A percentile compares a stretch with the other conserved stretches of the same genome.
phyloP scores from a whole-genome alignment of 2,329 filamentous ascomycete genomes.

The Periconia macrospinosa region DNA sequence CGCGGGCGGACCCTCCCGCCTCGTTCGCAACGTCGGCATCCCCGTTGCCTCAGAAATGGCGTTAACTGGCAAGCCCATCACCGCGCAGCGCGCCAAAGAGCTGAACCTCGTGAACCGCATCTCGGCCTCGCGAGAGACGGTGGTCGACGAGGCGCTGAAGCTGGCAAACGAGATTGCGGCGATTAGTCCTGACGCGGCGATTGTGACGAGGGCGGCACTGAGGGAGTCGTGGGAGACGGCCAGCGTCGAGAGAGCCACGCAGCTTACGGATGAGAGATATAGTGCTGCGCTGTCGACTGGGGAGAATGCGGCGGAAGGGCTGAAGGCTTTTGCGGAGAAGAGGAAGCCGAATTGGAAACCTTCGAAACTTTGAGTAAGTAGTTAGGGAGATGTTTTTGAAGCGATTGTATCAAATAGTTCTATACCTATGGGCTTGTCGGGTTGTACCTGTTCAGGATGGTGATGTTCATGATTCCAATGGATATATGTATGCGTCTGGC shows the following conservation, averaged over 20 bases:
- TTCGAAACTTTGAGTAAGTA: conserved; percentile 37
- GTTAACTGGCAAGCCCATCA: conserved; percentile 51
- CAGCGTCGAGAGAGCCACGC: conserved; percentile 43
- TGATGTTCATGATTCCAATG: no score
- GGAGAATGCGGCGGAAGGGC: conserved; percentile 54
- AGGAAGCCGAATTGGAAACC: conserved; percentile 53
- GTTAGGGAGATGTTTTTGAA: no score
- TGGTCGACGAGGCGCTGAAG: conserved; percentile 41
- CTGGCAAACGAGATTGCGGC: conserved; percentile 38
- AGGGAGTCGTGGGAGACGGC: conserved; percentile 38
- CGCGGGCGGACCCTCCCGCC: conserved; percentile 55
- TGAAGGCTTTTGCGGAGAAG: conserved; percentile 57
- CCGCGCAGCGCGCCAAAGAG: conserved; percentile 49
- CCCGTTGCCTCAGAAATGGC: conserved; percentile 55
- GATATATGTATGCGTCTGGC: no score
- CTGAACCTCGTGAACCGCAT: conserved; percentile 48
- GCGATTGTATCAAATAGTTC: no score
- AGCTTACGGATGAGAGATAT: conserved; percentile 48
- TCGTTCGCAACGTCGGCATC: conserved; percentile 53
- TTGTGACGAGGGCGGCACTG: conserved; percentile 40
- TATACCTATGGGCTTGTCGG: no score
- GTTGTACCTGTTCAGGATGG: no score
- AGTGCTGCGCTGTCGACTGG: conserved; percentile 44
- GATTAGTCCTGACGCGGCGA: conserved; percentile 42
- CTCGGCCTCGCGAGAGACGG: conserved; percentile 34